Base-by-base conservation (phyloP, 768 basidiomycete species). In the Serendipita sp. region DNA sequence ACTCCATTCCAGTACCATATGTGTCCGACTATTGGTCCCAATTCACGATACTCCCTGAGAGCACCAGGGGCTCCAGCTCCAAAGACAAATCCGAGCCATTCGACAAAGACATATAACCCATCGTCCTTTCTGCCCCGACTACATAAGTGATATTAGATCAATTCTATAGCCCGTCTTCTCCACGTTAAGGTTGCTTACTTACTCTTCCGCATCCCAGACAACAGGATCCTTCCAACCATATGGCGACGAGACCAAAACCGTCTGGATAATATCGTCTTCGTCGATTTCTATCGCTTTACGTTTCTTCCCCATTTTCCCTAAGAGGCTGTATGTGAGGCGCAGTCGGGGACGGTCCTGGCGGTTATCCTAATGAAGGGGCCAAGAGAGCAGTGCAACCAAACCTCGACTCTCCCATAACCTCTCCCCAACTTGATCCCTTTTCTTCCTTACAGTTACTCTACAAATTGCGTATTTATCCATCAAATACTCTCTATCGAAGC, bases 181-280 rank as follows among this genome's bases (percentile, higher is more conserved):
- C 23, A 23, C 1, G 23, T 23, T 23, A 23, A 23, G 23, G 23
- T 7, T 8, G 48, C 5, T 52, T 32, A n/a, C 34, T 60, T 36
- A 60, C 56, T 60, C 56, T 60, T 60, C 28, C 8, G 56, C 56
- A 36, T 60, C 56, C 56, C 56, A 60, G 16, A 36, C 35, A 10
- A 8, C 34, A 16, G 56, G 56, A 32, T 60, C 56, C 18, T 60
- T 60, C 28, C 35, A 60, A 28, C 56, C 56, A 60, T 60, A 60
- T 28, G 56, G 56, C 10, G 18, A n/a, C 10, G 23, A 35, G 23
- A 60, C 35, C n/a, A 60, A 35, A 35, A 60, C 56, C 3, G 56
- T 60, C 35, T 60, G 56, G n/a, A 60, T 60, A 8, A 23, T 60
- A 8, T 60, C 56, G 3, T 60, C 56, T 16, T 60, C 56, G 18